Conservation (phyloP, 2,329 filamentous ascomycete genomes). For the Penicillium sp. region DNA sequence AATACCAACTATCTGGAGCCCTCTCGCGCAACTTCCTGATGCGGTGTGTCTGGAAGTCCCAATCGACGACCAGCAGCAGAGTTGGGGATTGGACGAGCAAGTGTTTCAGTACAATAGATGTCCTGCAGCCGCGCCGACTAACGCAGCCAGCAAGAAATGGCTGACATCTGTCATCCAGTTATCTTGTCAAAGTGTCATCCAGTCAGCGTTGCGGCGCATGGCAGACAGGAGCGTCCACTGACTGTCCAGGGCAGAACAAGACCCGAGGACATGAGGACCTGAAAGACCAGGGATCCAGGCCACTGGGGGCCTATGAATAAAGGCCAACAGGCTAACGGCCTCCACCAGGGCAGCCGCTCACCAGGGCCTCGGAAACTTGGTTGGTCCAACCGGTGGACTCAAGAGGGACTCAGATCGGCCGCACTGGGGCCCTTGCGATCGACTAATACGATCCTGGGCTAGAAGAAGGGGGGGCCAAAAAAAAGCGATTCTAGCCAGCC, state of each 20-base stretch:
- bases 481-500: slow-evolving; percentile 30
- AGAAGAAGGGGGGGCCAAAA: slow-evolving; percentile 19
- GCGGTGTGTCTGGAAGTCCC: slow-evolving; percentile 13
- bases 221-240: background rate
- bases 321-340: background rate
- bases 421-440: slow-evolving; percentile 26
- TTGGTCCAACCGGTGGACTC: slow-evolving; percentile 29
- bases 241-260: background rate
- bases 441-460: slow-evolving; percentile 25
- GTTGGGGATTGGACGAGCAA: slow-evolving; percentile 16
- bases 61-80: background rate
- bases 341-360: slow-evolving; percentile 2
- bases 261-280: background rate
- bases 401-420: slow-evolving; percentile 30
- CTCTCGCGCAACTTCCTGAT: background rate
- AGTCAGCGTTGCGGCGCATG: background rate
- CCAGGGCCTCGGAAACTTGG: slow-evolving; percentile 14
- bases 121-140: slow-evolving; percentile 9
- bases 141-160: slow-evolving; percentile 6
- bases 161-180: background rate
- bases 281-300: background rate
- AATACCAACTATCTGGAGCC: background rate
- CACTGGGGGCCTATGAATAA: background rate
- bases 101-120: slow-evolving; percentile 15
- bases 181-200: background rate